Base-by-base conservation (phyloP, 257 asterid genomes). In the Pogostemon cablin region DNA sequence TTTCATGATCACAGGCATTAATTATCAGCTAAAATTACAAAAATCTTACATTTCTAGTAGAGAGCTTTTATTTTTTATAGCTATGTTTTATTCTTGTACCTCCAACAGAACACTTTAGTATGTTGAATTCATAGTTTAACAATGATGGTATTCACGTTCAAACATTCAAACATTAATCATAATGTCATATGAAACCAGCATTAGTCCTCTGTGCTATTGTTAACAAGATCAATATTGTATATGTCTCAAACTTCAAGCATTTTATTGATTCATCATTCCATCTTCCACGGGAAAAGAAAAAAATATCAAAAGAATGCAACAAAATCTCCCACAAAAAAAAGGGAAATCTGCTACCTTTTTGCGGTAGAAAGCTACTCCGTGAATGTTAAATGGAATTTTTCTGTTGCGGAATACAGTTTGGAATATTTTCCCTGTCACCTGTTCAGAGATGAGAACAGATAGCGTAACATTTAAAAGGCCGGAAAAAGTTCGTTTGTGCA, bases 291-390 rank as follows among this genome's bases (percentile, higher is more conserved):
- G 50, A 55, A 20, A 7, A 17, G 3, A 43, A n/a, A 39, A 38
- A 3, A 32, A 7, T 15, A 20, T 3, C 6, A 35, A 12, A 4
- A 43, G 38, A 6, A 10, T 49, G 1, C 15, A 57, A 66, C 55
- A 79, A 32, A 54, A 20, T 69, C 55, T 15, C 17, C 15, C 15
- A 15, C 65, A 54, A 71, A 6, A 39, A 39, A 68, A 43, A 72
- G 42, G 58, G 37, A 62, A 71, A 20, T 25, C 55, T 48, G 50
- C 72, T 71, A 91, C 99, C 97, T 93, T 90, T 89, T 93, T 93
- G 77, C 96, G 87, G 67, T 93, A 93, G 92, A 93, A 89, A 78
- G 99, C 99, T 81, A 93, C 99, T 12, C 99, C 99, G 71, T 93
- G 99, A 62, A 79, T 62, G 78, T 93, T 93, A 72, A 93, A 93